Evolutionary conservation across 805 yeast species (phyloP).

Genomic region (Metschnikowia lachancei): DNA sequence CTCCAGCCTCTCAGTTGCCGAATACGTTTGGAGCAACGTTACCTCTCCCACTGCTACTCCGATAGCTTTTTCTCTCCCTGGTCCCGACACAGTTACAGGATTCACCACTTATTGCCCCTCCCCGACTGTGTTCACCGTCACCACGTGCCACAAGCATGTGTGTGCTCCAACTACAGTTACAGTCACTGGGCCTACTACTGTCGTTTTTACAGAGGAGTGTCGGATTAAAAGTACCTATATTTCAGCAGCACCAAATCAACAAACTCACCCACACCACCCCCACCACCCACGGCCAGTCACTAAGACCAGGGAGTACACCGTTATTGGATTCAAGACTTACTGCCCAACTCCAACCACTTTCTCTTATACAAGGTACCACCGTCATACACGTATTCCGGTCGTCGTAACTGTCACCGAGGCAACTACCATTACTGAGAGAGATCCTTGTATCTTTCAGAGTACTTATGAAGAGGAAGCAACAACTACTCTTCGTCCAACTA

Average conservation of each 20-base stretch:
- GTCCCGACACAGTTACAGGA: slow-evolving; percentile 22
- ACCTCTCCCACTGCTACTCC: neutral
- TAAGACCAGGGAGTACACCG: slow-evolving; percentile 29
- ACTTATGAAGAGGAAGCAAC: slow-evolving; percentile 2
- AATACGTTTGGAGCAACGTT: slow-evolving; percentile 6
- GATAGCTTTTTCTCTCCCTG: too few relatives aligned
- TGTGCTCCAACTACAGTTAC: slow-evolving; percentile 31
- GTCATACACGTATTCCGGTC: slow-evolving; percentile 27
- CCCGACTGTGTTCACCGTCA: slow-evolving; percentile 34
- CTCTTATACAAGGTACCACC: slow-evolving; percentile 33
- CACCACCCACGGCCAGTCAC: neutral
- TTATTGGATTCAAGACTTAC: slow-evolving; percentile 39
- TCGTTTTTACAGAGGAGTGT: slow-evolving; percentile 34
- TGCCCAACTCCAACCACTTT: slow-evolving; percentile 37
- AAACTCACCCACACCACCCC: neutral
- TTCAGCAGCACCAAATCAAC: too few relatives aligned
- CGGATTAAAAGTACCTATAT: slow-evolving; percentile 23
- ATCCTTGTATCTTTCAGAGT: slow-evolving; percentile 28
- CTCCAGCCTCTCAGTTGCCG: slow-evolving; percentile 4
- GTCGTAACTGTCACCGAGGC: slow-evolving; percentile 28
- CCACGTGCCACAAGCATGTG: slow-evolving; percentile 30
- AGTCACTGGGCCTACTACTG: slow-evolving; percentile 31
- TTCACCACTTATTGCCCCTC: slow-evolving; percentile 41
- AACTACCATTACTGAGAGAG: slow-evolving; percentile 33
- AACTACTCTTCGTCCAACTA: neutral